A percentile compares a stretch with the other conserved stretches of the same genome.
Evolutionary conservation across 2,329 filamentous ascomycete genomes (phyloP).

Genomic region (Fusarium sp.): DNA sequence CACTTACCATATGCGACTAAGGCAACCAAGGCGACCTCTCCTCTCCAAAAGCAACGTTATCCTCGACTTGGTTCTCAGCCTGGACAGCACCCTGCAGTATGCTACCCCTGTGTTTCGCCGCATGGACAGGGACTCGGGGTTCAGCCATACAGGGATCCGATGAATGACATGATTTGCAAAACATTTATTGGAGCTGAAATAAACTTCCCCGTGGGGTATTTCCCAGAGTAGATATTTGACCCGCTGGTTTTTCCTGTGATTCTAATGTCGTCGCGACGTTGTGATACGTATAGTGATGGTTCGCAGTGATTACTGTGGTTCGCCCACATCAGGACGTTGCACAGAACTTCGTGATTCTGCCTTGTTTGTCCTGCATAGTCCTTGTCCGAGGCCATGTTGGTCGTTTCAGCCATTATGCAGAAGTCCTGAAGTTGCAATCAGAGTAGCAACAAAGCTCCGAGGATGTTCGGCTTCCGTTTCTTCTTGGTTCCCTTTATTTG

Average conservation of each 20-base stretch:
- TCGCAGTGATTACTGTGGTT: not conserved
- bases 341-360: slow-evolving; percentile 6
- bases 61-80: too few relatives aligned
- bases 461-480: not conserved
- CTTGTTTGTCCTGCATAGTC: slow-evolving; percentile 5
- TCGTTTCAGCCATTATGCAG: slow-evolving; percentile 7
- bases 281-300: not conserved
- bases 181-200: slow-evolving; percentile 2
- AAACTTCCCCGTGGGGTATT: slow-evolving; percentile 11
- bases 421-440: not conserved
- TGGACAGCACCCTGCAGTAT: not conserved
- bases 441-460: not conserved
- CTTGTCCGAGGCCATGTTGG: not conserved
- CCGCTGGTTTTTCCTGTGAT: not conserved
- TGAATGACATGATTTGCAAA: not conserved
- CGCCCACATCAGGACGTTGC: not conserved
- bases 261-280: not conserved
- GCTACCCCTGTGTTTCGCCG: not conserved
- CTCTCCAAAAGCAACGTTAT: not conserved
- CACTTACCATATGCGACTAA: not conserved
- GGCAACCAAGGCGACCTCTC: not conserved
- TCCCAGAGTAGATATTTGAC: not conserved
- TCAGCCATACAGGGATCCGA: not conserved
- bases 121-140: not conserved
- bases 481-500: not conserved